Conservation (phyloP, 2,329 filamentous ascomycete species). For the Pyrenophora graminea region DNA sequence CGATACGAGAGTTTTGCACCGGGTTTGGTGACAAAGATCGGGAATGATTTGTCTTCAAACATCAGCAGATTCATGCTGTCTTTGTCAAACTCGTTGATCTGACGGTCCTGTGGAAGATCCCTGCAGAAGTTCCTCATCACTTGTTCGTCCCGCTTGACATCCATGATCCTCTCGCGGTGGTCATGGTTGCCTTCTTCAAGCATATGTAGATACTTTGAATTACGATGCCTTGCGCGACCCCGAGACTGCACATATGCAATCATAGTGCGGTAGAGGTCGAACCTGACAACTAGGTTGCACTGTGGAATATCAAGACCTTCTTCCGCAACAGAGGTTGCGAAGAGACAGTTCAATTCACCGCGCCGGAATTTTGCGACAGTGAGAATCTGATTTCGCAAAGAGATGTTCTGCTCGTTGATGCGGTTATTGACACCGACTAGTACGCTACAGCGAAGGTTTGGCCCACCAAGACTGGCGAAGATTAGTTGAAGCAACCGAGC, state of each 20-base stretch:
- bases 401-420: constrained; percentile 64
- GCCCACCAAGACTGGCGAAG: constrained; percentile 63
- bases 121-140: constrained; percentile 77
- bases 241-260: constrained; percentile 95
- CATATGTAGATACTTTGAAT: constrained; percentile 86
- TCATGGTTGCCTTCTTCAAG: constrained; percentile 69
- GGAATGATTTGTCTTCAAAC: constrained; percentile 54
- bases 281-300: constrained; percentile 71
- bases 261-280: constrained; percentile 85
- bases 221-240: constrained; percentile 76
- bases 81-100: constrained; percentile 64
- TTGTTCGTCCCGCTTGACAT: constrained; percentile 63
- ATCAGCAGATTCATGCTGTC: constrained; percentile 61
- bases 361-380: constrained; percentile 68
- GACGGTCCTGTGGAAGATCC: constrained; percentile 72
- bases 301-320: constrained; percentile 69
- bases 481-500: constrained; percentile 73
- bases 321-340: constrained; percentile 68
- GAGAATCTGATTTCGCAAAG: constrained; percentile 74
- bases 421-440: constrained; percentile 65
- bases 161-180: constrained; percentile 62
- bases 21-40: constrained; percentile 64
- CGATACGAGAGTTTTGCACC: constrained; percentile 80
- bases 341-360: constrained; percentile 63
- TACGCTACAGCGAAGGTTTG: constrained; percentile 63